Base-by-base conservation (phyloP, 1,139 yeast genomes). In the Nakaseomyces glabratus region DNA sequence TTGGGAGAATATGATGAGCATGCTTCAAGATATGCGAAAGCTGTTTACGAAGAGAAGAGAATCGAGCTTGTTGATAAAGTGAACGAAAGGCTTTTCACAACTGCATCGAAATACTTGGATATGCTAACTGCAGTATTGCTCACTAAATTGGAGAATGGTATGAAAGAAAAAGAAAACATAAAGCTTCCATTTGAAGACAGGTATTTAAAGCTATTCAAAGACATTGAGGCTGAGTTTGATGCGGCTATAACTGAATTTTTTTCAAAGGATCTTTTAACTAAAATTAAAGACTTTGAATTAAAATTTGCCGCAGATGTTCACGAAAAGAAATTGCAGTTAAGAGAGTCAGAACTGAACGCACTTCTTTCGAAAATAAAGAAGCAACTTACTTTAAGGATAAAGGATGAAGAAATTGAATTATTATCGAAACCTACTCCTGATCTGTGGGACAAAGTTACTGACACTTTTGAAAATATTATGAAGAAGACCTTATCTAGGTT, bases 1-100 rank as follows among this genome's bases (percentile, higher is more conserved):
- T 51, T 84, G 16, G 63, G 59, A 1, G 60, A 64, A 13, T 88
- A 73, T 53, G 93, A 84, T 50, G 49, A 64, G 10, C 66, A 68
- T 41, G 96, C 96, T 1, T 69, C 88, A 1, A 73, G 85, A 37
- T 88, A 88, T 54, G 69, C 74, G 37, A 62, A 66, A 31, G 45
- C 69, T 1, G 90, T 85, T 2, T 86, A 81, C 55, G 55, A 64
- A 33, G 79, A 76, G 35, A 80, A 80, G 51, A 68, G 79, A 36
- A 46, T 46, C 1, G 65, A 62, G 9, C 65, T 88, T 39, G 39
- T 51, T 2, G 58, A 56, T 3, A 73, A 70, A 43, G 58, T 82
- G 20, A 65, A 70, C 39, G 43, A 42, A 0, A 65, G 64, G 41
- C 63, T 75, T 32, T 26, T 17, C 10, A 15, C 17, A 26, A 26